Conservation (phyloP, 2,329 filamentous ascomycete species). For the Claviceps purpurea region DNA sequence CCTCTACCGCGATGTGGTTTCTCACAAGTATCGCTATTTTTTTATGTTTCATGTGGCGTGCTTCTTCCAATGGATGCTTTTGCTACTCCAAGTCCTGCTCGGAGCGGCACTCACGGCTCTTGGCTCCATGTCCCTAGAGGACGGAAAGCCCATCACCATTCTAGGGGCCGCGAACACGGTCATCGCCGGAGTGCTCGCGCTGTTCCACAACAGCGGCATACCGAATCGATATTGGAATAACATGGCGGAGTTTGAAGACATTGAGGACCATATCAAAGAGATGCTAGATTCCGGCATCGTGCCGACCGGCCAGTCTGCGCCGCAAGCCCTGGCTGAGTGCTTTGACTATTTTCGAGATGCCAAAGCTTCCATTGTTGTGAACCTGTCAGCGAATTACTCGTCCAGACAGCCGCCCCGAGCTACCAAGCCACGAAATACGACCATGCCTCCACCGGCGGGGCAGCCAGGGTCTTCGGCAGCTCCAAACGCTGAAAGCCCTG, state of each 20-base stretch:
- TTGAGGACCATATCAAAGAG: conserved; percentile 37
- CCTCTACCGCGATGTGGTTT: conserved; percentile 34
- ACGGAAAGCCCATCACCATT: conserved; percentile 31
- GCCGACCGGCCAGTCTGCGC: conserved; percentile 26
- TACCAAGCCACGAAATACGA: conserved; percentile 1
- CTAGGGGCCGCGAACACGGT: conserved; percentile 37
- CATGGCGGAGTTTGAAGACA: conserved; percentile 32
- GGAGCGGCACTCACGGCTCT: conserved; percentile 37
- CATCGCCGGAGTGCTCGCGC: conserved; percentile 34
- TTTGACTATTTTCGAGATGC: conserved; percentile 32
- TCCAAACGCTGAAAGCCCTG: background rate
- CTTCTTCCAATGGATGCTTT: conserved; percentile 29
- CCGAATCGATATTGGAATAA: conserved; percentile 38
- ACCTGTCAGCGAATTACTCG: conserved; percentile 30
- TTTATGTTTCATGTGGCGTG: conserved; percentile 31
- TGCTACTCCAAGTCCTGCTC: conserved; percentile 35
- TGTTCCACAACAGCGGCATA: conserved; percentile 40
- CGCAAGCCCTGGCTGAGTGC: conserved; percentile 34
- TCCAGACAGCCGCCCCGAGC: conserved; percentile 10
- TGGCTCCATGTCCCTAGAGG: conserved; percentile 25
- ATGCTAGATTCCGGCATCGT: conserved; percentile 35
- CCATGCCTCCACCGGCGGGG: background rate
- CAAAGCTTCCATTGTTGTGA: conserved; percentile 32
- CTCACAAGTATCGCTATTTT: conserved; percentile 29
- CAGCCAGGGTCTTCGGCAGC: background rate